Evolutionary conservation across 2,329 filamentous ascomycete genomes (phyloP).

Genomic region (Phyllosticta ampelicida): DNA sequence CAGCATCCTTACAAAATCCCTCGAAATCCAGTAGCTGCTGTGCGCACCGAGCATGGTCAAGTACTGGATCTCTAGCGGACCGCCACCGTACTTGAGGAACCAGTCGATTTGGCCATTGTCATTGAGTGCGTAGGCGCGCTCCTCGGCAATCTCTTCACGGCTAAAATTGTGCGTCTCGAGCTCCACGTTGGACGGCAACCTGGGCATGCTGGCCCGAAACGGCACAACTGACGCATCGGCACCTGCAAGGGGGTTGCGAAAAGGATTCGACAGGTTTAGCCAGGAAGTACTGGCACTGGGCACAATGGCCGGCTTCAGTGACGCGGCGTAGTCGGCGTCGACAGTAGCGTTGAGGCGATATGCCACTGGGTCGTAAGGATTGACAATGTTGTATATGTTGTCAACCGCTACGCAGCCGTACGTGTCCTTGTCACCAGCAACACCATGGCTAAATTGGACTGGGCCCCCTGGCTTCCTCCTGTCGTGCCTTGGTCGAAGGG

Average conservation of each 20-base stretch:
- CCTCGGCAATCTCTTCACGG: constrained; percentile 83
- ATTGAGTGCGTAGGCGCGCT: constrained; percentile 76
- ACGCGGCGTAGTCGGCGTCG: constrained; percentile 66
- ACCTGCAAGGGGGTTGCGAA: constrained; percentile 21
- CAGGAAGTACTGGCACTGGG: constrained; percentile 54
- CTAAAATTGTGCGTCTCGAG: constrained; percentile 93
- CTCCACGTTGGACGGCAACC: constrained; percentile 53
- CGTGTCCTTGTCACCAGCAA: constrained; percentile 67
- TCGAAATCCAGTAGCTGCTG: constrained; percentile 82
- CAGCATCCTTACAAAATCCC: constrained; percentile 81
- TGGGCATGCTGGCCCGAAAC: constrained; percentile 20
- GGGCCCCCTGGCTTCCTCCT: constrained; percentile 66
- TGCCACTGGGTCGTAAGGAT: constrained; percentile 68
- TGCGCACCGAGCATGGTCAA: constrained; percentile 95
- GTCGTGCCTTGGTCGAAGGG: constrained; percentile 64
- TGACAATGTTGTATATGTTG: constrained; percentile 92
- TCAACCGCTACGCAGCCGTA: constrained; percentile 91
- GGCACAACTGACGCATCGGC: constrained; percentile 22
- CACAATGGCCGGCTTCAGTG: constrained; percentile 66
- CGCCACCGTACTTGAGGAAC: constrained; percentile 71
- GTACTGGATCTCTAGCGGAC: constrained; percentile 88
- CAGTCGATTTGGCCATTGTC: constrained; percentile 96
- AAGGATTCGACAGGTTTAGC: constrained; percentile 32
- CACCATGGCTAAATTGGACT: constrained; percentile 37
- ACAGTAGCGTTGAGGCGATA: constrained; percentile 88